These are phyloP conservation scores for Immersiella caudata DNA, from an alignment of 495 filamentous ascomycete genomes.

Conservation along the genomic window DNA sequence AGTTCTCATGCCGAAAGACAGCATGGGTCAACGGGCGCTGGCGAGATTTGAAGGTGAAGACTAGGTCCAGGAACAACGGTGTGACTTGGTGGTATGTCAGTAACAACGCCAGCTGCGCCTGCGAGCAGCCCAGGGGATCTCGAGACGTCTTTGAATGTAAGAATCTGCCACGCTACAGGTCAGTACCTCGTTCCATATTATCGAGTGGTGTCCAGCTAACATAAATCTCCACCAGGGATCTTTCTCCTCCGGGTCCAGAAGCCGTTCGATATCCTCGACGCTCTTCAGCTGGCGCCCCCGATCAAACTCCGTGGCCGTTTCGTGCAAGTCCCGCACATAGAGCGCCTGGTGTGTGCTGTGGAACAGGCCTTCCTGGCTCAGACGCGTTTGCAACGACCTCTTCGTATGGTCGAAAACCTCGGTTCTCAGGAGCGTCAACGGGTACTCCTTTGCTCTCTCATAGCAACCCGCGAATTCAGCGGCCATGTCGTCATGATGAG, in stretches of 20 bases:
- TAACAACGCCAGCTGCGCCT: slow-evolving; percentile 40
- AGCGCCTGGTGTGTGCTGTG: slow-evolving; percentile 3
- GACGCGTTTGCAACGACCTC: slow-evolving; percentile 9
- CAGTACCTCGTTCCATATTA: background rate
- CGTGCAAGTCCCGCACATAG: slow-evolving; percentile 15
- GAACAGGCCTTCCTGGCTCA: background rate
- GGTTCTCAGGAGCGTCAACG: slow-evolving; percentile 13
- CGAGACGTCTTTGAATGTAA: slow-evolving; percentile 38
- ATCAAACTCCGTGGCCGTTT: background rate
- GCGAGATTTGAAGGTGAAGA: slow-evolving; percentile 41
- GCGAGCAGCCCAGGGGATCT: slow-evolving; percentile 32
- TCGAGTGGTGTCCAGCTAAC: background rate
- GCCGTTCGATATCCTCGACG: slow-evolving; percentile 10
- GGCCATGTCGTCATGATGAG: background rate
- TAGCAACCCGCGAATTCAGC: background rate
- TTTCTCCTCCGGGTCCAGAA: slow-evolving; percentile 1
- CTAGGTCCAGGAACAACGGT: slow-evolving; percentile 47
- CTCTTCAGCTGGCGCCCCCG: background rate
- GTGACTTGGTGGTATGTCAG: slow-evolving; percentile 50
- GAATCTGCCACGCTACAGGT: slow-evolving; percentile 30
- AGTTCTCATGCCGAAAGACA: slow-evolving; percentile 39
- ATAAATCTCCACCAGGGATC: slow-evolving; percentile 20
- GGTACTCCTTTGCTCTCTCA: slow-evolving; percentile 11
- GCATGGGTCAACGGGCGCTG: slow-evolving; percentile 22
- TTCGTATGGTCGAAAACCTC: slow-evolving; percentile 7